These are phyloP conservation scores for Pythium aristosporum DNA, from an alignment of 352 stramenopile species.

Conservation along the genomic window DNA sequence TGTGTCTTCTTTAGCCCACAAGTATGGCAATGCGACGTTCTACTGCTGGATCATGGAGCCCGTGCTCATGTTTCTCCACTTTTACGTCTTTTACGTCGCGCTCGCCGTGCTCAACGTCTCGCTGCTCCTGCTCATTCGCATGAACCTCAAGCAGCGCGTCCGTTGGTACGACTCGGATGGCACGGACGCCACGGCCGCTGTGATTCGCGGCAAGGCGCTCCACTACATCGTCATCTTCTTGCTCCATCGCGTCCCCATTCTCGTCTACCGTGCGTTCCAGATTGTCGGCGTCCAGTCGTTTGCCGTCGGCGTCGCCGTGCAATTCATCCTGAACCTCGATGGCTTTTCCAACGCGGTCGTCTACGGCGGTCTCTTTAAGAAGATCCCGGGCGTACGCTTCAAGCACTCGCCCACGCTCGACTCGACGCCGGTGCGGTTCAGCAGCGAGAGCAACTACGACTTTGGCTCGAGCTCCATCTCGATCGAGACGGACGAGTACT, in stretches of 20 bases:
- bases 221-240: conserved; percentile 77
- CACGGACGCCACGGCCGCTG: conserved; percentile 59
- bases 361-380: conserved; percentile 57
- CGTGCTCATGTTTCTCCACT: conserved; percentile 68
- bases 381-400: conserved; percentile 10
- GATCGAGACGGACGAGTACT: conserved; percentile 17
- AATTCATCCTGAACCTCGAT: conserved; percentile 67
- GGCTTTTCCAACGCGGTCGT: conserved; percentile 74
- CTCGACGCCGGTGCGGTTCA: conserved; percentile 9
- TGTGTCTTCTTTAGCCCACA: conserved; percentile 32
- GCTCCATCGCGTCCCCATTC: conserved; percentile 62
- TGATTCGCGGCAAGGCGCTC: conserved; percentile 70
- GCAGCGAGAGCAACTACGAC: conserved; percentile 15
- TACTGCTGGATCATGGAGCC: conserved; percentile 80
- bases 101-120: conserved; percentile 75
- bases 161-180: conserved; percentile 62
- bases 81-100: conserved; percentile 70
- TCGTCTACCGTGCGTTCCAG: conserved; percentile 68
- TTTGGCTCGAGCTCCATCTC: neutral
- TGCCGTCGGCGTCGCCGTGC: conserved; percentile 41
- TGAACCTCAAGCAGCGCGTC: conserved; percentile 66
- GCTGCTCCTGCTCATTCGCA: conserved; percentile 57
- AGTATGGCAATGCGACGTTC: conserved; percentile 78
- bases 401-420: neutral
- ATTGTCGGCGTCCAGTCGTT: conserved; percentile 35